phyloP scores from a whole-genome alignment of 805 yeast genomes.

The Starmerella vaccinii region DNA sequence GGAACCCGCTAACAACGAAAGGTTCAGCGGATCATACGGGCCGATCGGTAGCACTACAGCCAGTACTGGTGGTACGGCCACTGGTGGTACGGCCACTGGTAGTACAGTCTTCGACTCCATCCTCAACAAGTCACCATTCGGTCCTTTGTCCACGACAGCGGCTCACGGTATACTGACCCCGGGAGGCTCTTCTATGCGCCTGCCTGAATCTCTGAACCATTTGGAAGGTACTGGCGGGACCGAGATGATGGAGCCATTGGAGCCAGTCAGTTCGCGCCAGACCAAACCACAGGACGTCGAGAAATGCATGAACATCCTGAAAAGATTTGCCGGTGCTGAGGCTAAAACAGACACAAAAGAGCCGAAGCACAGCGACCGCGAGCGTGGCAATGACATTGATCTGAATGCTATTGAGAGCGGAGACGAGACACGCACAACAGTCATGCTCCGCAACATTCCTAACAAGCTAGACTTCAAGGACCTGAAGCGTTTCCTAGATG shows the following conservation, averaged over 20 bases:
- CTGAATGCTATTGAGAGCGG: conserved; percentile 36
- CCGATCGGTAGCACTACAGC: neutral
- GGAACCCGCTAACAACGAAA: neutral
- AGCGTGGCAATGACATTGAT: conserved; percentile 23
- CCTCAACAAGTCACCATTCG: neutral
- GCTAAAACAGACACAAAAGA: neutral
- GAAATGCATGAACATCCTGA: neutral
- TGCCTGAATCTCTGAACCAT: no score
- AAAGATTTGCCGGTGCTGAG: neutral
- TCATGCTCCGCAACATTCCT: conserved; percentile 48
- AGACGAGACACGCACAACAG: conserved; percentile 38
- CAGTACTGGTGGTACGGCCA: no score
- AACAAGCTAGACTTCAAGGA: conserved; percentile 41
- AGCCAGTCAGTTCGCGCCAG: neutral
- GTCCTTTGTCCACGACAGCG: neutral
- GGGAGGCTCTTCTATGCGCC: no score
- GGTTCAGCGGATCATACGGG: neutral
- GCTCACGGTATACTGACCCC: no score
- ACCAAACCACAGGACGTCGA: neutral
- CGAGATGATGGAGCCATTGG: neutral
- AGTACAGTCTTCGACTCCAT: neutral
- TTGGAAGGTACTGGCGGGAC: no score
- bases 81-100: neutral
- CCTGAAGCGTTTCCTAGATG: conserved; percentile 39
- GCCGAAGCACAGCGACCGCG: neutral